Base-by-base conservation (phyloP, 2,329 filamentous ascomycete genomes). In the Nannizziopsis barbatae region DNA sequence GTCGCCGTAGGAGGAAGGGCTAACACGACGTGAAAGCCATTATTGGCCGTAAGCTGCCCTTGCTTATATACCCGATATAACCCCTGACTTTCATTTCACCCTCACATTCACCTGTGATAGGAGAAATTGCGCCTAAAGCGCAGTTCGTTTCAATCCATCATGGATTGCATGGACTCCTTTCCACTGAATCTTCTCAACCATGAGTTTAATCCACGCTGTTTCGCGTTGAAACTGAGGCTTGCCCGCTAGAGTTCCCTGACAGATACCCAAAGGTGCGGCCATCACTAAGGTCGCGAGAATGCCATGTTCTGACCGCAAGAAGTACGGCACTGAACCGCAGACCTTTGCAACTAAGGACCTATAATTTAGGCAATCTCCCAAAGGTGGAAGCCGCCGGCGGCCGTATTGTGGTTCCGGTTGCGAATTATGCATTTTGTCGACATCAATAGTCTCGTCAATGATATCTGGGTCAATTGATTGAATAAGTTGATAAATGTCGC, bases 251-350 rank as follows among this genome's bases (percentile, higher is more conserved):
- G 11, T 14, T 17, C n/a, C 32, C 3, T 36, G 12, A 11, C 15
- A 12, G n/a, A 47, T 11, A 8, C 35, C 18, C 1, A 47, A 30
- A 5, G 45, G 36, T 12, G 20, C 20, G 31, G 35, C 20, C 20
- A 46, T 5, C 7, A 46, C 43, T 40, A 41, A 39, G 42, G 27
- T 11, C 57, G 50, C 6, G 50, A 32, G 15, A 58, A 31, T 9
- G 51, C 15, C 48, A 57, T 57, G 1, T 57, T 51, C 3, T 60
- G 54, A 27, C 33, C 58, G 49, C 35, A 63, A 33, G 41, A 58
- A 60, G 42, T 61, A 67, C 47, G 66, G 59, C 8, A 67, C 46
- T 0, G 63, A 62, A 45, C 65, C 60, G 42, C 65, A 64, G 33
- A 69, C 62, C 41, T 62, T 60, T 14, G 57, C 58, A 5, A 58